phyloP scores from a whole-genome alignment of 805 yeast species.

The Barnettozyma sucrosica region DNA sequence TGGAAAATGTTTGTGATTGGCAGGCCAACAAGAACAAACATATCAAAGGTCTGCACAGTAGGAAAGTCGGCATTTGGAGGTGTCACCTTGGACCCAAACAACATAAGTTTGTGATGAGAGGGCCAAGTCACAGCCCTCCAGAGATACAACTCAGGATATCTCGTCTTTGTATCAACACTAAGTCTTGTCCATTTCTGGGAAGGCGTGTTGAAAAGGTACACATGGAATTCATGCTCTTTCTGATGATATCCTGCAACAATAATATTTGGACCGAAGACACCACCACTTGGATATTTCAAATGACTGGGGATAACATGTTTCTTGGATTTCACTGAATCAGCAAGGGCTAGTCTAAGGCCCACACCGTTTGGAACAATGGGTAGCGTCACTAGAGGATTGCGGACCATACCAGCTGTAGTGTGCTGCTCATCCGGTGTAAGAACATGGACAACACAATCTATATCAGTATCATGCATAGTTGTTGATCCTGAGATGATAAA shows the following conservation, averaged over 20 bases:
- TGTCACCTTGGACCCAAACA: slow-evolving; percentile 41
- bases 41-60: slow-evolving; percentile 38
- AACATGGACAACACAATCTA: slow-evolving; percentile 18
- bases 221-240: slow-evolving; percentile 35
- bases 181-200: slow-evolving; percentile 61
- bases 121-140: slow-evolving; percentile 72
- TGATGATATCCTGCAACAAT: slow-evolving; percentile 56
- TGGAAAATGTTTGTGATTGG: slow-evolving; percentile 46
- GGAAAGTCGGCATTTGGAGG: slow-evolving; percentile 24
- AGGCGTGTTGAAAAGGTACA: slow-evolving; percentile 47
- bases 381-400: slow-evolving; percentile 29
- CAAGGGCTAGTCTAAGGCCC: slow-evolving; percentile 27
- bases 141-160: slow-evolving; percentile 42
- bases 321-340: slow-evolving; percentile 16
- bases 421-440: slow-evolving; percentile 13
- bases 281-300: slow-evolving; percentile 53
- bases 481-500: slow-evolving; percentile 18
- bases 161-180: slow-evolving; percentile 44
- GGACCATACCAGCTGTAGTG: slow-evolving; percentile 3
- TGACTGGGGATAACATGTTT: slow-evolving; percentile 38
- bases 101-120: slow-evolving; percentile 66
- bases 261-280: slow-evolving; percentile 59
- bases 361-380: slow-evolving; percentile 29
- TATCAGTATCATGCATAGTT: slow-evolving; percentile 4
- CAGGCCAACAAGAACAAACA: slow-evolving; percentile 44